These are phyloP conservation scores for Hordeum vulgare DNA, from an alignment of 176 grass and related monocot genomes.

Conservation along the genomic window MorexV3_pseudomolecules_assembly NC_058524.1:216293004-216293503, in stretches of 20 bases:
- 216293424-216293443: slow-evolving; percentile 7
- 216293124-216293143: not conserved
- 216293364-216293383: slow-evolving; percentile 33
- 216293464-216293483: slow-evolving; percentile 17
- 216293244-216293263: not conserved
- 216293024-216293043: not conserved
- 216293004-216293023: not conserved
- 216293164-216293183: no score
- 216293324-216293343: not conserved
- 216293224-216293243: not conserved
- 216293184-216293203: not conserved
- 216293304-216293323: not conserved
- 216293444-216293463: not conserved
- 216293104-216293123: not conserved
- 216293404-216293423: slow-evolving; percentile 34
- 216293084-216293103: not conserved
- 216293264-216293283: not conserved
- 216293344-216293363: slow-evolving; percentile 34
- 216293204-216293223: not conserved
- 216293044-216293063: slow-evolving; percentile 18
- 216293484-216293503: slow-evolving; percentile 6
- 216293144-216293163: not conserved
- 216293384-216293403: slow-evolving; percentile 14
- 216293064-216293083: not conserved
- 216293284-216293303: not conserved